phyloP scores from a whole-genome alignment of 2,329 filamentous ascomycete genomes.

The Aspergillus aculeatus region DNA sequence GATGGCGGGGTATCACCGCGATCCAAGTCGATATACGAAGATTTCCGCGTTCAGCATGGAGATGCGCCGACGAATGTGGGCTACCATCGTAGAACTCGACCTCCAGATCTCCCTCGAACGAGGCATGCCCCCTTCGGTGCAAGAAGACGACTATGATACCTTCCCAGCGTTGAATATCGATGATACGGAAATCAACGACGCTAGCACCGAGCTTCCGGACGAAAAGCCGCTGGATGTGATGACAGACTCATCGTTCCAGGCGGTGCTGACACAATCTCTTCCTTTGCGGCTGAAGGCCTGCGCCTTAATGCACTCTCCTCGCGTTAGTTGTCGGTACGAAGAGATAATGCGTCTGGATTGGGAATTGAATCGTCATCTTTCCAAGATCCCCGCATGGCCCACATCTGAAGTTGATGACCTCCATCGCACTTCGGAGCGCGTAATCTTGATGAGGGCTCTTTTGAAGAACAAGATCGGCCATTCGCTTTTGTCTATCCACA shows the following conservation, averaged over 20 bases:
- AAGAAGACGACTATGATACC: slow-evolving; percentile 49
- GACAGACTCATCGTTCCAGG: slow-evolving; percentile 41
- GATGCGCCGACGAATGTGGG: slow-evolving; percentile 57
- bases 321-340: slow-evolving; percentile 40
- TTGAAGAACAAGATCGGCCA: slow-evolving; percentile 38
- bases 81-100: slow-evolving; percentile 57
- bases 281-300: slow-evolving; percentile 34
- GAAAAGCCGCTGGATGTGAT: slow-evolving; percentile 30
- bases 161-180: slow-evolving; percentile 51
- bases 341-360: slow-evolving; percentile 42
- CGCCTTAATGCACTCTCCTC: slow-evolving; percentile 37
- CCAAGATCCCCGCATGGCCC: slow-evolving; percentile 36
- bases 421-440: slow-evolving; percentile 25
- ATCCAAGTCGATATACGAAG: slow-evolving; percentile 32
- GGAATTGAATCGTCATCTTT: slow-evolving; percentile 36
- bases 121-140: slow-evolving; percentile 52
- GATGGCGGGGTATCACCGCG: slow-evolving; percentile 53
- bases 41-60: slow-evolving; percentile 44
- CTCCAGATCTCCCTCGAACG: slow-evolving; percentile 56
- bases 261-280: slow-evolving; percentile 30
- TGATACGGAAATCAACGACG: slow-evolving; percentile 49
- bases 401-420: slow-evolving; percentile 19
- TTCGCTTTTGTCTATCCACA: slow-evolving; percentile 40
- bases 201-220: slow-evolving; percentile 30
- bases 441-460: slow-evolving; percentile 32